Conservation (phyloP, 2,329 filamentous ascomycete genomes). For the Pseudogymnoascus sp. region DNA sequence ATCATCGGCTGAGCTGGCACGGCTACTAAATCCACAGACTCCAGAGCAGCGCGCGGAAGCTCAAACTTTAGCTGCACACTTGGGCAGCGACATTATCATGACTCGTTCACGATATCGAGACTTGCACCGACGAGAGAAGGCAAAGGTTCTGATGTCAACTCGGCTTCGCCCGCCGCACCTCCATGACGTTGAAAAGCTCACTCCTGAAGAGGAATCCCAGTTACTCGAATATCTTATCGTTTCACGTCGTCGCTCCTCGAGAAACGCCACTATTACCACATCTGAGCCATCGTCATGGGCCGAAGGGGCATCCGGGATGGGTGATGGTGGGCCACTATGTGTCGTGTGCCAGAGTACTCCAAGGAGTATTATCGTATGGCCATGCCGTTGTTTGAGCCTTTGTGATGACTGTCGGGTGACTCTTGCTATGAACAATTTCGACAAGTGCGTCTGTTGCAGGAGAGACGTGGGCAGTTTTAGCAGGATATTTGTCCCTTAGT, state of each 20-base stretch:
- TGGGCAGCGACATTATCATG: conserved; percentile 63
- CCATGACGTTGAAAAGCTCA: conserved; percentile 36
- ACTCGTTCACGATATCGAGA: conserved; percentile 73
- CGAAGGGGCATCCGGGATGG: conserved; percentile 65
- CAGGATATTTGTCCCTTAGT: conserved; percentile 72
- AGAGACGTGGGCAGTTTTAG: conserved; percentile 85
- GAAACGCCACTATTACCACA: conserved; percentile 13
- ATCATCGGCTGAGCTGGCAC: conserved; percentile 62
- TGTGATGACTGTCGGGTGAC: conserved; percentile 94
- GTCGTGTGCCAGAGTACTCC: conserved; percentile 88
- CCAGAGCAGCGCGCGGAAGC: conserved; percentile 76
- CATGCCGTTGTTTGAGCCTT: conserved; percentile 85
- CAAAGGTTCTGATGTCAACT: conserved; percentile 55
- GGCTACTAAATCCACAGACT: conserved; percentile 72
- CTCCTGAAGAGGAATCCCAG: conserved; percentile 52
- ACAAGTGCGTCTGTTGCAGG: conserved; percentile 90
- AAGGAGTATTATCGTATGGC: conserved; percentile 89
- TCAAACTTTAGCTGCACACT: conserved; percentile 69
- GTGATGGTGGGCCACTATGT: conserved; percentile 71
- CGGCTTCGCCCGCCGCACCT: conserved; percentile 30
- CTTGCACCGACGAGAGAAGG: conserved; percentile 60
- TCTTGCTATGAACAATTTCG: conserved; percentile 93
- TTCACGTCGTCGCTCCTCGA: conserved; percentile 19
- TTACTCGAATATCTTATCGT: conserved; percentile 55
- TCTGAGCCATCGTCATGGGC: conserved; percentile 48